Conservation (phyloP, 495 filamentous ascomycete genomes). For the Neurospora sp. region DNA sequence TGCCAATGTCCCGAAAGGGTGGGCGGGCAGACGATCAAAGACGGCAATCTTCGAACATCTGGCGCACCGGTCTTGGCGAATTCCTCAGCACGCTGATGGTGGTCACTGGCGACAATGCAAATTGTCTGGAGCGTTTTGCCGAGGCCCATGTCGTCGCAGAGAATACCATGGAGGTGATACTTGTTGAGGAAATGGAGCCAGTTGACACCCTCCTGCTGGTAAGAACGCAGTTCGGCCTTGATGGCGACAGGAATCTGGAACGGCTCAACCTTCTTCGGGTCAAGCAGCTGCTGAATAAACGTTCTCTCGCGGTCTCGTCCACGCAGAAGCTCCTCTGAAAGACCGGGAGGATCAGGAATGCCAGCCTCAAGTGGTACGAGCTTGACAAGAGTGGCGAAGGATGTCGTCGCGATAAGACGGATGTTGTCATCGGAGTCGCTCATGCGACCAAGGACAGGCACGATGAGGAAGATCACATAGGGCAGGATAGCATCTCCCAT, state of each 20-base stretch:
- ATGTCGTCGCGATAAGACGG: slow-evolving; percentile 87
- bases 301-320: slow-evolving; percentile 88
- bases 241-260: slow-evolving; percentile 93
- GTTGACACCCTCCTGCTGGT: slow-evolving; percentile 98
- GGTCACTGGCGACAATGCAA: slow-evolving; percentile 95
- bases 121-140: slow-evolving; percentile 96
- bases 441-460: slow-evolving; percentile 98
- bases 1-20: slow-evolving; percentile 99
- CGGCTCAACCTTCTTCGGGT: slow-evolving; percentile 87
- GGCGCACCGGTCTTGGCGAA: slow-evolving; percentile 65
- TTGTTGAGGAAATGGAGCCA: slow-evolving; percentile 98
- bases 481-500: slow-evolving; percentile 96
- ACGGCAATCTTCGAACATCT: slow-evolving; percentile 73
- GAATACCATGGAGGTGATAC: slow-evolving; percentile 94
- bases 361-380: slow-evolving; percentile 97
- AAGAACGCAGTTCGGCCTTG: slow-evolving; percentile 89
- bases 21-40: slow-evolving; percentile 89
- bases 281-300: slow-evolving; percentile 93
- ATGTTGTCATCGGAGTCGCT: slow-evolving; percentile 96
- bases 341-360: slow-evolving; percentile 90
- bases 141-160: slow-evolving; percentile 98
- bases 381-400: slow-evolving; percentile 93
- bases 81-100: slow-evolving; percentile 85
- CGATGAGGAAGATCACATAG: slow-evolving; percentile 97
- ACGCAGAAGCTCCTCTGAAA: slow-evolving; percentile 76